A percentile compares a stretch with the other conserved stretches of the same genome.
Conservation (phyloP, 2,329 filamentous ascomycete genomes). For the Colletotrichum tamarilloi region DNA sequence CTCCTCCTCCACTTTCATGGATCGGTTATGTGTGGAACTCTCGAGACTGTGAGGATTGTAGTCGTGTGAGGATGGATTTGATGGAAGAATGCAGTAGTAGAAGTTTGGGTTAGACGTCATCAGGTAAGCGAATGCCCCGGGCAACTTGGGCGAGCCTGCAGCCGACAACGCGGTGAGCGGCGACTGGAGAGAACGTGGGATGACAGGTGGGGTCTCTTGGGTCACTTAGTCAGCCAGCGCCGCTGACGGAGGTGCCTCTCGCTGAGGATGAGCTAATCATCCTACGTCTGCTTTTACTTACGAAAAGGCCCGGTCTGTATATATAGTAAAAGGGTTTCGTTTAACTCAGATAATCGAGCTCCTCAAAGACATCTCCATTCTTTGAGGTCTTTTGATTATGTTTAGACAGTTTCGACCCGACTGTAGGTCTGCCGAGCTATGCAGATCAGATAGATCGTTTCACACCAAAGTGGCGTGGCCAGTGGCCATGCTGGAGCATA, state of each 20-base stretch:
- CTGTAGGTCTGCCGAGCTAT: not conserved
- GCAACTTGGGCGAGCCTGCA: slow-evolving; percentile 16
- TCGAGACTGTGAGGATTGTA: slow-evolving; percentile 13
- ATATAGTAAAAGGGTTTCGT: not conserved
- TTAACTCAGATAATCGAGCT: not conserved
- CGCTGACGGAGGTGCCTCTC: slow-evolving; percentile 20
- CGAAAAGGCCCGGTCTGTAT: not conserved
- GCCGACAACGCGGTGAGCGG: slow-evolving; percentile 6
- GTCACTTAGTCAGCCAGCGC: slow-evolving; percentile 21
- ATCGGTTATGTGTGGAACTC: not conserved
- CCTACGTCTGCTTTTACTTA: not conserved
- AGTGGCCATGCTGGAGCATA: not conserved
- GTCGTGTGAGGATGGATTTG: slow-evolving; percentile 24
- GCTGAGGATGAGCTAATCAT: not conserved
- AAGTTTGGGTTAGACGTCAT: slow-evolving; percentile 29
- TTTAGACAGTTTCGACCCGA: too few species aligned
- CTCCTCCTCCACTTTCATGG: slow-evolving; percentile 34
- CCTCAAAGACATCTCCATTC: not conserved
- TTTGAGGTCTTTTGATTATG: not conserved
- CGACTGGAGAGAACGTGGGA: slow-evolving; percentile 7
- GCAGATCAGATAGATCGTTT: not conserved
- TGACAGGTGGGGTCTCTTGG: slow-evolving; percentile 15
- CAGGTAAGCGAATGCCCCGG: slow-evolving; percentile 31
- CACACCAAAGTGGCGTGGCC: not conserved
- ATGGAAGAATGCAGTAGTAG: slow-evolving; percentile 1